Conservation (phyloP, 768 basidiomycete genomes). For the Boletus rubroflammeus region DNA sequence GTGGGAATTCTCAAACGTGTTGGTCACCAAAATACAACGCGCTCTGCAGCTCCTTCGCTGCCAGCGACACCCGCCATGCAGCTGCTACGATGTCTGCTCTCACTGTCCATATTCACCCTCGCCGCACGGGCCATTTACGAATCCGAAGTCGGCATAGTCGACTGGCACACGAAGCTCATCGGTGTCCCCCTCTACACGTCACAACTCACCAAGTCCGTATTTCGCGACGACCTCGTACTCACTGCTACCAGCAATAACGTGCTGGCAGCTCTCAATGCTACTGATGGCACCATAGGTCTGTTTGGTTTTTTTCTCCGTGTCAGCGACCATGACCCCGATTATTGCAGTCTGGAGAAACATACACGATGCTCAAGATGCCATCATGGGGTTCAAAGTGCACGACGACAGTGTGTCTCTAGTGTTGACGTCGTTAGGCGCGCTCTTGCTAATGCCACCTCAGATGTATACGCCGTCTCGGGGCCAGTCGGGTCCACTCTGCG, state of each 20-base stretch:
- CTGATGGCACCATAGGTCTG: constrained; percentile 67
- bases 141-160: constrained; percentile 75
- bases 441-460: constrained; percentile 35
- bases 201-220: constrained; percentile 52
- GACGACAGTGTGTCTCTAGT: constrained; percentile 47
- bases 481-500: constrained; percentile 67
- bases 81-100: constrained; percentile 16
- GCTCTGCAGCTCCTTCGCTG: not conserved
- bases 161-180: constrained; percentile 81
- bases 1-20: constrained; percentile 14
- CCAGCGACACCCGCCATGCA: constrained; percentile 11
- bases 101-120: constrained; percentile 17
- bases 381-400: constrained; percentile 59
- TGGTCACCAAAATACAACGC: not conserved
- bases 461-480: constrained; percentile 71
- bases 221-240: constrained; percentile 58
- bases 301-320: constrained; percentile 7
- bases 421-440: not conserved
- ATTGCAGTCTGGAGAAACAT: constrained; percentile 74
- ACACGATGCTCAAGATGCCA: constrained; percentile 64
- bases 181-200: constrained; percentile 65
- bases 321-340: not conserved
- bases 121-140: constrained; percentile 54
- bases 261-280: constrained; percentile 64
- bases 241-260: constrained; percentile 74